A percentile compares a stretch with the other conserved stretches of the same genome.
phyloP scores from a whole-genome alignment of 345 rosid species.

The Conringia planisiliqua region DNA sequence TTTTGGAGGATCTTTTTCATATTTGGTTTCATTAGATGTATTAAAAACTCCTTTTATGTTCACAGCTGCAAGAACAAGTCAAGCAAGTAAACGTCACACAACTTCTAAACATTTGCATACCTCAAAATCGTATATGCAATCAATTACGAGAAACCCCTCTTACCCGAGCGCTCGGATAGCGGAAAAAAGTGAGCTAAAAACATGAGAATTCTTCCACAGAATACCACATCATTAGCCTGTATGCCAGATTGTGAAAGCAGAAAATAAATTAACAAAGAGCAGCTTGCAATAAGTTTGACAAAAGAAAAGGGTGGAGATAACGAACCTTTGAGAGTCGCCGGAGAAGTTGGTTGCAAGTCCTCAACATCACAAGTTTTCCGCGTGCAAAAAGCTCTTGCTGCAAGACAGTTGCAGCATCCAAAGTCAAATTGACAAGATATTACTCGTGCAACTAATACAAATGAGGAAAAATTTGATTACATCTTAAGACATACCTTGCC shows the following conservation, averaged over 20 bases:
- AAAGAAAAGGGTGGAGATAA: constrained; percentile 5
- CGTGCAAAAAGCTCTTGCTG: constrained; percentile 99
- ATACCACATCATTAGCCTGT: constrained; percentile 95
- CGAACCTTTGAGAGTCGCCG: constrained; percentile 93
- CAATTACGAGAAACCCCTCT: constrained; percentile 2
- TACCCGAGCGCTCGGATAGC: constrained; percentile 94
- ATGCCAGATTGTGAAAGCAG: constrained; percentile 28
- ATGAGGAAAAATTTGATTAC: background rate
- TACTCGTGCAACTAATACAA: background rate
- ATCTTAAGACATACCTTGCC: constrained; percentile 60
- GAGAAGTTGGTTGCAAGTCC: constrained; percentile 99
- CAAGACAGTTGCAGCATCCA: constrained; percentile 14
- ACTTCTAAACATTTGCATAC: constrained; percentile 1
- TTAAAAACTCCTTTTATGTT: constrained; percentile 97
- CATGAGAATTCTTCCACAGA: constrained; percentile 96
- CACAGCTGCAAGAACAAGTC: constrained; percentile 66
- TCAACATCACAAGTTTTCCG: constrained; percentile 98
- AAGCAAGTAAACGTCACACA: constrained; percentile 11
- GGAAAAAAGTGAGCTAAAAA: constrained; percentile 97
- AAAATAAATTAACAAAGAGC: background rate
- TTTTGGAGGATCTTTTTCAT: constrained; percentile 83
- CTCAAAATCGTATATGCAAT: background rate
- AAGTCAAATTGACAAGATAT: constrained; percentile 12
- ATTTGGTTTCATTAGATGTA: constrained; percentile 93
- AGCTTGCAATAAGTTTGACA: background rate